phyloP scores from a whole-genome alignment of 768 basidiomycete species.

The Wakefieldia striispora region DNA sequence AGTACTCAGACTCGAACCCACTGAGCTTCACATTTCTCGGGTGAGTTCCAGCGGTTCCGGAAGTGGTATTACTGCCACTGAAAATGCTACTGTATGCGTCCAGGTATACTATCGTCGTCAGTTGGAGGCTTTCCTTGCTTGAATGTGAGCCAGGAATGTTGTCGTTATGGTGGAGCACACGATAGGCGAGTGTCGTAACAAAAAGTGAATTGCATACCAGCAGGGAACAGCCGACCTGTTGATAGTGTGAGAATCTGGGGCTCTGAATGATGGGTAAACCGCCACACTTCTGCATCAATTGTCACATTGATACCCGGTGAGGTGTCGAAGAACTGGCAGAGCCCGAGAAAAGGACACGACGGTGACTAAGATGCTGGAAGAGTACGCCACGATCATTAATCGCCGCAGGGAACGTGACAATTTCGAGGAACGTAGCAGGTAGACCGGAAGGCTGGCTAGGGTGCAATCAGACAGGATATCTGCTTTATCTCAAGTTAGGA shows the following conservation, averaged over 20 bases:
- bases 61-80: neutral
- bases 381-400: constrained; percentile 4
- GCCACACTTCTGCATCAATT: constrained; percentile 15
- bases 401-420: constrained; percentile 4
- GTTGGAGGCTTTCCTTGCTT: neutral
- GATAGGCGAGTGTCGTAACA: constrained; percentile 7
- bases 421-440: constrained; percentile 2
- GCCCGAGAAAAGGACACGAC: constrained; percentile 4
- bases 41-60: neutral
- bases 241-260: neutral
- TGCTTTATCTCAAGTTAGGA: constrained; percentile 10
- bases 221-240: constrained; percentile 14
- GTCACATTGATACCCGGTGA: neutral
- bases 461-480: constrained; percentile 20
- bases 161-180: neutral
- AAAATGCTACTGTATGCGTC: neutral
- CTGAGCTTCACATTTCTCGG: neutral
- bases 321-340: constrained; percentile 3
- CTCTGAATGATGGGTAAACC: neutral
- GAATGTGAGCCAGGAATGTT: neutral
- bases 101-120: constrained; percentile 13
- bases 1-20: neutral
- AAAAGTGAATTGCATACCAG: constrained; percentile 15
- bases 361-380: constrained; percentile 10
- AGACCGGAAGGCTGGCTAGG: constrained; percentile 11